Evolutionary conservation across 2,329 filamentous ascomycete species (phyloP).

Genomic region (Colletotrichum cereale): DNA sequence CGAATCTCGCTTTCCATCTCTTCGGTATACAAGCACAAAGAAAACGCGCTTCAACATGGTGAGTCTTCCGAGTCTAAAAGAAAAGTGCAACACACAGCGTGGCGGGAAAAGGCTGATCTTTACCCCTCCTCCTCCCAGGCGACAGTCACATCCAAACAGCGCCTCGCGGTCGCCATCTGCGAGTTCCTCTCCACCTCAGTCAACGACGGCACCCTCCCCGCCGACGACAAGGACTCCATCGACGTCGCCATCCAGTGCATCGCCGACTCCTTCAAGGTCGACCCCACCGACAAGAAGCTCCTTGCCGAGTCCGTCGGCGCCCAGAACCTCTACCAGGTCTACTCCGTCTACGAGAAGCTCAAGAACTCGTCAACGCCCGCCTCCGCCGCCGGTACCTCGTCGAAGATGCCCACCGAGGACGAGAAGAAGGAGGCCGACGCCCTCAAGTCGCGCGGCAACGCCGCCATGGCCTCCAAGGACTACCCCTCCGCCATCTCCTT

Average conservation of each 20-base stretch:
- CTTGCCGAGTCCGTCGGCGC: slow-evolving; percentile 83
- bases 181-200: slow-evolving; percentile 90
- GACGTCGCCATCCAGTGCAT: slow-evolving; percentile 97
- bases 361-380: slow-evolving; percentile 66
- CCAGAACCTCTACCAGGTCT: slow-evolving; percentile 91
- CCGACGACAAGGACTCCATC: slow-evolving; percentile 92
- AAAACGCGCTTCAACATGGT: slow-evolving; percentile 33
- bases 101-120: neutral
- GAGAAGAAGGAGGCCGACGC: slow-evolving; percentile 86
- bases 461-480: slow-evolving; percentile 95
- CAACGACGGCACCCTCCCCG: slow-evolving; percentile 86
- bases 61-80: neutral
- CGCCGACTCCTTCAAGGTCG: slow-evolving; percentile 93
- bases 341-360: slow-evolving; percentile 95
- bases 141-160: slow-evolving; percentile 72
- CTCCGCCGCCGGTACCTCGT: slow-evolving; percentile 44
- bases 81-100: neutral
- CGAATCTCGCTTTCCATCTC: neutral
- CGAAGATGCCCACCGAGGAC: slow-evolving; percentile 60
- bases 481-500: slow-evolving; percentile 84
- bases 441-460: slow-evolving; percentile 92
- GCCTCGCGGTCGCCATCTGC: slow-evolving; percentile 95
- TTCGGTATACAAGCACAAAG: slow-evolving; percentile 4
- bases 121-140: slow-evolving; percentile 46
- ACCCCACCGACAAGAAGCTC: slow-evolving; percentile 80